Base-by-base conservation (phyloP, 176 grass and related monocot species). In the Phragmites australis region DNA sequence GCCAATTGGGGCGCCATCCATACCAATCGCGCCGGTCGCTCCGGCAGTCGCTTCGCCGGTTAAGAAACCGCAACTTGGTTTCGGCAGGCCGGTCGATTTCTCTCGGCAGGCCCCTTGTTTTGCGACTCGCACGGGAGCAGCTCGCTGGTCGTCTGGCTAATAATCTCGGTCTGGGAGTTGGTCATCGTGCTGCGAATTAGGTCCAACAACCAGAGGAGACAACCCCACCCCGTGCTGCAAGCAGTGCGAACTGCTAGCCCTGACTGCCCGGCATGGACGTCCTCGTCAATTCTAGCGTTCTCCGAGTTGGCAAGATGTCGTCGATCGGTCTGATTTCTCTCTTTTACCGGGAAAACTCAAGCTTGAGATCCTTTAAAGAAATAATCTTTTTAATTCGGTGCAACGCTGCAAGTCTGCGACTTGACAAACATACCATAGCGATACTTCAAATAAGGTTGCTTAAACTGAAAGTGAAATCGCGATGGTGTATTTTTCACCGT, bases 91-190 rank as follows among this genome's bases (percentile, higher is more conserved):
- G 48, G 47, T 58, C 13, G n/a, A n/a, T n/a, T n/a, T n/a, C n/a
- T n/a, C n/a, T n/a, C n/a, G 52, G 18, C 13, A 16, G 3, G 47
- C 45, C 86, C 80, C 67, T 66, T 49, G 80, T 66, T 76, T 75
- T 8, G 45, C 51, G 45, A 47, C 49, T 22, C 40, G 25, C 6
- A 29, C n/a, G 3, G 11, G 57, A 60, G 57, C 57, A 12, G 27
- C 0, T 10, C 14, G 23, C 5, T 30, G n/a, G n/a, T n/a, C n/a
- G n/a, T n/a, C n/a, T n/a, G n/a, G n/a, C n/a, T n/a, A n/a, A n/a
- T n/a, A n/a, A n/a, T n/a, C n/a, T n/a, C n/a, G n/a, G n/a, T n/a
- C n/a, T n/a, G n/a, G n/a, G 44, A 21, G 21, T 25, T 6, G 65
- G 21, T 68, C 22, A 25, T 68, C 22, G 41, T 45, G 79, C 21